These are phyloP conservation scores for Pseudisothecium myosuroides DNA, from an alignment of 225 moss, liverwort and hornwort species.

Conservation along the genomic window DNA sequence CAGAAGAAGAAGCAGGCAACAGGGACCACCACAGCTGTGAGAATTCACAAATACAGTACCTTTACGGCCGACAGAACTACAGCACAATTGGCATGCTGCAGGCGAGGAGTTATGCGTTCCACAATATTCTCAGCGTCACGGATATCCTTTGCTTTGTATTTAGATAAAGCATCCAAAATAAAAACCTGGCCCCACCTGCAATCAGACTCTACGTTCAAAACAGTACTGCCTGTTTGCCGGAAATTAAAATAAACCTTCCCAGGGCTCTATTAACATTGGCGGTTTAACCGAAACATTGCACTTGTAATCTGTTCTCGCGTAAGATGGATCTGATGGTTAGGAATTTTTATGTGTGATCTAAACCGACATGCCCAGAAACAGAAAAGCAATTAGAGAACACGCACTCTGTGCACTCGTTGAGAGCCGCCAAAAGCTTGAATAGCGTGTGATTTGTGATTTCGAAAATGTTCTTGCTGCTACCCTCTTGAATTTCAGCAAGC, in stretches of 20 bases:
- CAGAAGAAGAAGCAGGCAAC: background rate
- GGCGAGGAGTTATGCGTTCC: conserved; percentile 91
- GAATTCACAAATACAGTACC: conserved; percentile 20
- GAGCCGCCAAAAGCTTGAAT: conserved; percentile 95
- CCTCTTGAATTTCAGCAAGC: conserved; percentile 97
- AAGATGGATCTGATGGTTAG: background rate
- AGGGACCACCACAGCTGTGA: background rate
- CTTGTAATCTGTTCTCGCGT: background rate
- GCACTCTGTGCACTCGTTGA: conserved; percentile 99
- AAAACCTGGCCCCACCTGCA: conserved; percentile 99
- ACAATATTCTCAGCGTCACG: conserved; percentile 99
- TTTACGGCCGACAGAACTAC: conserved; percentile 95
- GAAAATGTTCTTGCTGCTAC: conserved; percentile 71
- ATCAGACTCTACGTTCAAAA: background rate
- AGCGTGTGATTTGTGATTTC: conserved; percentile 94
- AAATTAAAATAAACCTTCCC: background rate
- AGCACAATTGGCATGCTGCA: conserved; percentile 99
- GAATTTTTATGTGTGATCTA: background rate
- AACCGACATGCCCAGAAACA: background rate
- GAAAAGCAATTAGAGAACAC: background rate
- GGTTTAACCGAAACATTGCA: background rate
- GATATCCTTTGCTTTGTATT: conserved; percentile 95
- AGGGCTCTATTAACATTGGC: background rate
- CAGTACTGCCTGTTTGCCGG: background rate
- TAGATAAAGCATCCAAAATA: conserved; percentile 89